Base-by-base conservation (phyloP, 495 filamentous ascomycete species). In the Xylaria castorea region DNA sequence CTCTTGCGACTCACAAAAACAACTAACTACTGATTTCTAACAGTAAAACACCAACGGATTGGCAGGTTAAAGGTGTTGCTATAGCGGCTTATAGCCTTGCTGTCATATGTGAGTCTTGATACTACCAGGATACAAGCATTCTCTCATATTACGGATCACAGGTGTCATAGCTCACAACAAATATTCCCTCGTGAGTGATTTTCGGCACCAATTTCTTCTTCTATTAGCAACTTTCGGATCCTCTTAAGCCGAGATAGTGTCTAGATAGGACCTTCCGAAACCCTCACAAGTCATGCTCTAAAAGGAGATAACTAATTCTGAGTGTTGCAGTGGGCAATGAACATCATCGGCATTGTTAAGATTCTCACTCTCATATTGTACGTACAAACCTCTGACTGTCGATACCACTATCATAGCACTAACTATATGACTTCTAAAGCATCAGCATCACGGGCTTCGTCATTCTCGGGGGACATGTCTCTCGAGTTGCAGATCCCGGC, bases 11-110 rank as follows among this genome's bases (percentile, higher is more conserved):
- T 14, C n/a, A n/a, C 5, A 18, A 30, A 8, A 30, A 9, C 4
- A n/a, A 48, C 14, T 38, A 12, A 68, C 20, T 57, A 18, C 32
- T 57, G 20, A 68, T 57, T 27, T 36, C 36, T 30, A 22, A 44
- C 89, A 88, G 69, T 78, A 80, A 38, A 84, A 78, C 79, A 0
- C 84, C 85, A 5, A 87, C 85, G 0, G 77, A 80, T 16, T 92
- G 90, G 90, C 75, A 91, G 75, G 73, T 86, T 22, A 91, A 91
- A 77, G 91, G 90, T 5, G 86, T 91, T 14, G 90, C 90, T 5
- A 78, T 91, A 40, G 90, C 87, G 14, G 83, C 80, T 7, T 91
- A 90, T 71, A 90, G 86, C 1, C 77, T 90, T 5, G 87, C 88
- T 25, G 76, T 84, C 11, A 68, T 91, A 11, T 77, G 85, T 85